These are phyloP conservation scores for Corylus americana DNA, from an alignment of 306 rosid genomes.

Conservation along the genomic window DNA sequence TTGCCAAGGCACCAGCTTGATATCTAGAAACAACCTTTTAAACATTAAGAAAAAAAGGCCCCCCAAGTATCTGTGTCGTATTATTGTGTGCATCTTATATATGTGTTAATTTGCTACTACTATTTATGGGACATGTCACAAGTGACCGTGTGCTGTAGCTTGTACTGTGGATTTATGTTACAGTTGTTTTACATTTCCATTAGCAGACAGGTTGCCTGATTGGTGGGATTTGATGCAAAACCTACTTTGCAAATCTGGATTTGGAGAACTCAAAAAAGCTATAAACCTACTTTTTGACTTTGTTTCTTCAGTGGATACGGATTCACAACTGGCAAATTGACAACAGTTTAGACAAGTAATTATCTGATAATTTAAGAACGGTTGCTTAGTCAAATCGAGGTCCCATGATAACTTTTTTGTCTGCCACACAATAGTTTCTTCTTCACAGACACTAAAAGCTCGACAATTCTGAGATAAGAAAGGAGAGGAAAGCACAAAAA, in stretches of 20 bases:
- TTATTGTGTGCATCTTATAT: neutral
- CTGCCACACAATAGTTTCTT: conserved; percentile 22
- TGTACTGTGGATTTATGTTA: conserved; percentile 1
- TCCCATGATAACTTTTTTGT: conserved; percentile 19
- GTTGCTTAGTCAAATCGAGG: neutral
- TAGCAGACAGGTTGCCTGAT: neutral
- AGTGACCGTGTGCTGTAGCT: neutral
- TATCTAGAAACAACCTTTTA: conserved; percentile 17
- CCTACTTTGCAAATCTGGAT: neutral
- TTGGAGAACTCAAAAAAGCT: neutral
- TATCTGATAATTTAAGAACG: neutral
- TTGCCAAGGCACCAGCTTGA: conserved; percentile 54
- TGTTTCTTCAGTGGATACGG: neutral
- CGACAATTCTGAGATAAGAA: neutral
- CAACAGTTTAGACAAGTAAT: no score
- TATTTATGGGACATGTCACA: neutral
- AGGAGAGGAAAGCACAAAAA: neutral
- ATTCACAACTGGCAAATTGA: no score
- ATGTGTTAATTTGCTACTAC: neutral
- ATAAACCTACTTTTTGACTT: conserved; percentile 19
- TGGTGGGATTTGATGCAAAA: neutral
- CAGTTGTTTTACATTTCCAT: neutral
- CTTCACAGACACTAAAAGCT: neutral
- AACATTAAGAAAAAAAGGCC: conserved; percentile 5
- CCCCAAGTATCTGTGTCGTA: conserved; percentile 17